Base-by-base conservation (phyloP, 78 protist genomes). In the Diacronema lutheri region DNA sequence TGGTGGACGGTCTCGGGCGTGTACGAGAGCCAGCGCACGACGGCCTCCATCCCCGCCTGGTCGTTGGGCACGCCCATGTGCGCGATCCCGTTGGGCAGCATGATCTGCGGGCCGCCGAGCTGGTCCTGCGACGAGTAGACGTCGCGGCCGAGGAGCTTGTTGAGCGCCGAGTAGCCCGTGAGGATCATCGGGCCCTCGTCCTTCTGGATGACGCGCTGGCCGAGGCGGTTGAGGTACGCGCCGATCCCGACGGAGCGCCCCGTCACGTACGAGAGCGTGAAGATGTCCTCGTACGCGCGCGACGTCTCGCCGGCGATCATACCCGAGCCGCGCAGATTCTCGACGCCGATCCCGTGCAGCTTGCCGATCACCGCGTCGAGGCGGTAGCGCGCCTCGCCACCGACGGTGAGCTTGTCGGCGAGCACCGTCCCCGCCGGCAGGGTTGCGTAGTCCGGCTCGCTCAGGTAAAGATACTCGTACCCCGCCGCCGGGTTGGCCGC, bases 221-320 rank as follows among this genome's bases (percentile, higher is more conserved):
- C 99, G 2, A 97, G 91, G 40, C 99, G 93, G 56, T 93, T 97
- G 20, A 97, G 87, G 74, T 97, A 97, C 20, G 99, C 98, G 29
- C 99, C 99, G 84, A 97, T 97, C 72, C 99, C 99, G 33, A 97
- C 99, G 0, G 98, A 87, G 31, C 98, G 89, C 83, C 97, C 97
- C 4, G 98, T 88, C 37, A 94, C 98, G 55, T 91, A 77, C 6
- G 96, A 64, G 65, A 97, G 82, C 16, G 99, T 97, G 89, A 95
- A 95, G 81, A 84, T 93, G 78, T 94, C 95, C 56, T 92, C 86
- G 91, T 96, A 97, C 40, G 98, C 97, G 41, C 50, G 78, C 31
- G 97, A 92, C 3, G 97, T 97, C 92, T 96, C 97, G 46, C 99
- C 98, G 21, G 99, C 99, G 60, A 96, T 97, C 81, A 90, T 21